Base-by-base conservation (phyloP, 331 rosid genomes). In the Acacia concinna region DNA sequence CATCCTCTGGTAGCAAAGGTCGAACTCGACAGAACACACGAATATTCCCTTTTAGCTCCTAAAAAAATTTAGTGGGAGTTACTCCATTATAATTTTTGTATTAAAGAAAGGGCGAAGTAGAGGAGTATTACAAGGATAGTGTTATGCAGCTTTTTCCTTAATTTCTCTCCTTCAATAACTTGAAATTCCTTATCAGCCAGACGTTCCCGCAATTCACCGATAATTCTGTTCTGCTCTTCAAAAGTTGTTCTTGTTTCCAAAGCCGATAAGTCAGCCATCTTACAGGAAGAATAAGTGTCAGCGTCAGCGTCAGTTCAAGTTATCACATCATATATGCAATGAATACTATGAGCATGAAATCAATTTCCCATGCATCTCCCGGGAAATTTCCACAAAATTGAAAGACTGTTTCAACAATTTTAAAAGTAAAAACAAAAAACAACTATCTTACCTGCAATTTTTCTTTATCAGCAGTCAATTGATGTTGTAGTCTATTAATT, bases 21-120 rank as follows among this genome's bases (percentile, higher is more conserved):
- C 98, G 93, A 57, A 96, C 99, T 27, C 98, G 94, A 74, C 99
- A 93, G 74, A 96, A 96, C 15, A 96, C 99, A 12, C 99, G 89
- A 74, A 96, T 96, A 78, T 96, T 96, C 49, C 98, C 99, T 89
- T 96, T 96, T 43, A 96, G 81, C 81, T 96, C 99, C 98, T 94
- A 74, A 25, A 57, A 83, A 35, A 28, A 5, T 4, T 4, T 28
- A 30, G 13, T 73, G 40, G 78, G 35, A 54, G 49, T 37, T 51
- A 73, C 41, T 52, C 11, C 60, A 41, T 14, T 27, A 15, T 38
- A 18, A 54, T 68, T 23, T 40, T 12, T 69, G 11, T 31, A 25
- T 41, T 6, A n/a, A 68, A 28, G 14, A 13, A 12, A 68, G 5
- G 3, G 10, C 11, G 27, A 18, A 8, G 54, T 23, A 4, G 49